Base-by-base conservation (phyloP, 2,329 filamentous ascomycete genomes). In the Periglandula ipomoeae region DNA sequence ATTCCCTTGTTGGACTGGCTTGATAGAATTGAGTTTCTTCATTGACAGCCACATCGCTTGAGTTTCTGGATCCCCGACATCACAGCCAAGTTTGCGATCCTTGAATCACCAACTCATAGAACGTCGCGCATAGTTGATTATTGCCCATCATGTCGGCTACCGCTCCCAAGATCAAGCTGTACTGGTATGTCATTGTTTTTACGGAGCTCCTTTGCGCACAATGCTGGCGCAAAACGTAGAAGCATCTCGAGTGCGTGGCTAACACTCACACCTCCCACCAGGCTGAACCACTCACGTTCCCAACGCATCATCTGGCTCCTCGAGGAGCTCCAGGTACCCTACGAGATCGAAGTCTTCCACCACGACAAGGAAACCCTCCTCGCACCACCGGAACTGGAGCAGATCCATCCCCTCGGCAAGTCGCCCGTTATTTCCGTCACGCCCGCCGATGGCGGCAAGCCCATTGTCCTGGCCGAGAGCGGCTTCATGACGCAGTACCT, bases 301-400 rank as follows among this genome's bases (percentile, higher is more conserved):
- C 87, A 94, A 65, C 82, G 87, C 53, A 85, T 91, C 50, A 71
- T 93, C 40, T 95, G 87, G 87, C 81, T 95, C 6, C 78, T 95
- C 39, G 87, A 93, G 63, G 88, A 91, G 65, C 81, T 93, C 53
- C 76, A 85, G 39, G 66, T 95, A 30, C 76, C 84, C 24, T 95
- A 95, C 67, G 80, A 90, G 53, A 69, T 96, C 50, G 81, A 91
- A 60, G 75, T 85, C 47, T 93, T 85, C 74, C 88, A 87, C 65
- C 84, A 90, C 47, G 63, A 73, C 54, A 69, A 67, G 48, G 60
- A 70, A 50, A 77, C 84, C 48, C 76, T 72, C 58, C 72, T 87
- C n/a, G 90, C 90, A 1, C 87, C 88, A 3, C 71, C 80, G 0
- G 84, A 87, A 59, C 76, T 96, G 41, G 83, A 85, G 60, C 74